Conservation (phyloP, 148 eudicot species). For the Arbutus unedo region DNA sequence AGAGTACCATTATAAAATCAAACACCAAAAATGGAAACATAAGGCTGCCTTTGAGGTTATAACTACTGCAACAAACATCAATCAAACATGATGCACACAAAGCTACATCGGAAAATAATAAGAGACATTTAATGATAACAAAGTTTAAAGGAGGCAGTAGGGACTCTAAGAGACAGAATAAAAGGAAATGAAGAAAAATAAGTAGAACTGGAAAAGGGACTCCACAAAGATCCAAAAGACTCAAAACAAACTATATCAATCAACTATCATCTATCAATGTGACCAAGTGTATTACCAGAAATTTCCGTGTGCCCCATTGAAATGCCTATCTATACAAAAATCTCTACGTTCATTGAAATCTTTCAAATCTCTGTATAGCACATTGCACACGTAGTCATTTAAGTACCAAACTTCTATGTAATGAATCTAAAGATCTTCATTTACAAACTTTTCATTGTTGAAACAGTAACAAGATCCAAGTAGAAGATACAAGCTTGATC, state of each 20-base stretch:
- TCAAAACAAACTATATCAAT: constrained; percentile 5
- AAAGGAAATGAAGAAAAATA: neutral
- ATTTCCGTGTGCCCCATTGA: neutral
- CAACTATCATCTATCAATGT: neutral
- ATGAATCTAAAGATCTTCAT: neutral
- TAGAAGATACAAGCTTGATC: neutral
- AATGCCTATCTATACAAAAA: neutral
- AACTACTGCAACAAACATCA: neutral
- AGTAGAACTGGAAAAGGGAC: neutral
- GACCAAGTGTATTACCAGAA: neutral
- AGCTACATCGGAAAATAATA: neutral
- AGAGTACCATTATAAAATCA: neutral
- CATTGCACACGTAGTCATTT: neutral
- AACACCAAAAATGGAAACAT: constrained; percentile 1
- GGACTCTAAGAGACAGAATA: neutral
- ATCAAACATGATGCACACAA: neutral
- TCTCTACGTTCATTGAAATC: neutral
- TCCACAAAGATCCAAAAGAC: neutral
- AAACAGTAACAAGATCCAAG: neutral
- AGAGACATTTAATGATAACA: neutral
- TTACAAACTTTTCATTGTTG: neutral
- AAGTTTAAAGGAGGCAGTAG: neutral
- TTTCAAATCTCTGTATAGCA: neutral
- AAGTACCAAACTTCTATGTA: neutral
- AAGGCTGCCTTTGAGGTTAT: neutral